Conservation (phyloP, 1,284 basidiomycete genomes). For the Leccinum huronense region DNA sequence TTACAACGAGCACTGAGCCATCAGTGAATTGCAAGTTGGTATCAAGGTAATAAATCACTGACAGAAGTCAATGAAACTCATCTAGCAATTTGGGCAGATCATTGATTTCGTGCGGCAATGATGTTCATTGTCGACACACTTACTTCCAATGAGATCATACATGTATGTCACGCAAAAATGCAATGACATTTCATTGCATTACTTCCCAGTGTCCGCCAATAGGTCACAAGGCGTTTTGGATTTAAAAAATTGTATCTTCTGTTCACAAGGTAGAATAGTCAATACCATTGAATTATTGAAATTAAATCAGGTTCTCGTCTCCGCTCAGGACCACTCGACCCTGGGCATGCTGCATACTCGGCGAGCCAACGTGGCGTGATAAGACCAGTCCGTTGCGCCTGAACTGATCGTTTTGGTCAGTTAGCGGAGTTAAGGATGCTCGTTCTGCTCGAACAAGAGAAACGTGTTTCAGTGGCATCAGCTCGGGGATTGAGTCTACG, state of each 20-base stretch:
- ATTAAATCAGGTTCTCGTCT: neutral
- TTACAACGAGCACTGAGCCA: no score
- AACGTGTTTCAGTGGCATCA: slow-evolving; percentile 13
- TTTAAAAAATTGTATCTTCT: neutral
- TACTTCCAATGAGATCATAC: no score
- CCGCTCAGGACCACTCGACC: neutral
- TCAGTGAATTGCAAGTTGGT: no score
- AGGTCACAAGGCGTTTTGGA: neutral
- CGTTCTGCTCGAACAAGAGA: neutral
- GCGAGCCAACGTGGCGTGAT: neutral
- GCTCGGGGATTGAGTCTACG: slow-evolving; percentile 2
- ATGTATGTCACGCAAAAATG: no score
- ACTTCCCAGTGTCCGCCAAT: neutral
- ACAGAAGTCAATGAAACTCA: neutral
- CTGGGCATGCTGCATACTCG: neutral
- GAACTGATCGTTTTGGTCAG: neutral
- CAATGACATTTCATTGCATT: no score
- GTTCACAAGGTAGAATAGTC: no score
- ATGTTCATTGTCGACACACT: no score
- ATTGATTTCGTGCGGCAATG: no score
- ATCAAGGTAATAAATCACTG: neutral
- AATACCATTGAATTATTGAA: neutral
- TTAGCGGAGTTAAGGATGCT: slow-evolving; percentile 14
- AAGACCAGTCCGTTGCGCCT: neutral
- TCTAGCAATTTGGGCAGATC: no score